Conservation (phyloP, 148 eudicot genomes). For the Rhododendron griersonianum region DNA sequence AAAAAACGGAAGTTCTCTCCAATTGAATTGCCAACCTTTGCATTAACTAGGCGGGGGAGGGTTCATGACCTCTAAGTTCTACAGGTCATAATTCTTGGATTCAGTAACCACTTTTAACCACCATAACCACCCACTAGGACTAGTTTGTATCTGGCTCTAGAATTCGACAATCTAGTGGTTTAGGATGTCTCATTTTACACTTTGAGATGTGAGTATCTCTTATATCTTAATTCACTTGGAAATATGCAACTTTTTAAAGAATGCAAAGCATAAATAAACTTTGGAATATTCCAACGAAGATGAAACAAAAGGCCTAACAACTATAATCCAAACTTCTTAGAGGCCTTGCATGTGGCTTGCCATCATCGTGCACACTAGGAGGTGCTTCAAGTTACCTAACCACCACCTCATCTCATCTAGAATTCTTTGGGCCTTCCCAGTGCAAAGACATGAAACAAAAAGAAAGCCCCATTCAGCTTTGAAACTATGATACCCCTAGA, state of each 20-base stretch:
- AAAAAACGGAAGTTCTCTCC: neutral
- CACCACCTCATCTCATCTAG: neutral
- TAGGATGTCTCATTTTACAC: neutral
- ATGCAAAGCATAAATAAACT: neutral
- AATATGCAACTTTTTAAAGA: neutral
- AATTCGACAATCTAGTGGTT: neutral
- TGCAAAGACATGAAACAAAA: neutral
- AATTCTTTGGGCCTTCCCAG: neutral
- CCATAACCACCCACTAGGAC: neutral
- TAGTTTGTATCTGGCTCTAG: neutral
- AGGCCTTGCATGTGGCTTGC: neutral
- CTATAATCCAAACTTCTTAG: neutral
- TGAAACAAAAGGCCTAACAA: neutral
- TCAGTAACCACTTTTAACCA: neutral
- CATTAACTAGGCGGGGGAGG: neutral
- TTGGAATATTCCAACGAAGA: neutral
- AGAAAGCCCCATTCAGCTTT: neutral
- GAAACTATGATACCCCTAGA: neutral
- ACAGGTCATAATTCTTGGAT: neutral
- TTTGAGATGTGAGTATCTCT: neutral
- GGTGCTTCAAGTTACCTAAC: neutral
- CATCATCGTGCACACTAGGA: neutral
- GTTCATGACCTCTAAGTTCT: neutral
- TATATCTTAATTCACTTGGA: neutral
- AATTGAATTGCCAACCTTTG: neutral